A percentile compares a stretch with the other conserved stretches of the same genome.
phyloP scores from a whole-genome alignment of 2,329 filamentous ascomycete species.

The Penicillium nordicum region DNA sequence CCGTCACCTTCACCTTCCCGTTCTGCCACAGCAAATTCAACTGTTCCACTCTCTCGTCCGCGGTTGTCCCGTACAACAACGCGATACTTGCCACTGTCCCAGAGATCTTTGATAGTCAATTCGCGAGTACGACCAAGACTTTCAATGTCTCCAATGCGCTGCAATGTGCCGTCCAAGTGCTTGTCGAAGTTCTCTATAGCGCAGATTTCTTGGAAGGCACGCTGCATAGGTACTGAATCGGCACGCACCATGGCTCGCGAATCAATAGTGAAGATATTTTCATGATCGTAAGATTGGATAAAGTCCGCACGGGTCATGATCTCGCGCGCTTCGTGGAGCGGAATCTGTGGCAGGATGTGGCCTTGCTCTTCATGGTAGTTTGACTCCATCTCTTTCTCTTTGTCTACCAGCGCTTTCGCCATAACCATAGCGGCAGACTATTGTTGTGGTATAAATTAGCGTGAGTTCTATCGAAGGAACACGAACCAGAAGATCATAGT shows the following conservation, averaged over 20 bases:
- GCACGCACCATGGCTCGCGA: conserved; percentile 81
- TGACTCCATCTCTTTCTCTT: conserved; percentile 60
- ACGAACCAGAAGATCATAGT: not conserved
- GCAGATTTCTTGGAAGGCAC: conserved; percentile 84
- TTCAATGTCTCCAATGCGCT: conserved; percentile 89
- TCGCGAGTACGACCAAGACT: conserved; percentile 90
- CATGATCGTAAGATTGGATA: conserved; percentile 84
- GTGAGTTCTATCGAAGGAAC: not conserved
- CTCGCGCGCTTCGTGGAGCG: conserved; percentile 78
- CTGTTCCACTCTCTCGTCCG: conserved; percentile 46
- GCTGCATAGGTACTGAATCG: conserved; percentile 93
- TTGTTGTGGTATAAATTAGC: conserved; percentile 15
- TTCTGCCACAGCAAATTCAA: conserved; percentile 47
- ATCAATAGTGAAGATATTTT: conserved; percentile 94
- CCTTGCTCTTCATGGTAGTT: conserved; percentile 65
- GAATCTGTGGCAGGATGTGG: conserved; percentile 74
- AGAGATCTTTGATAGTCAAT: conserved; percentile 90
- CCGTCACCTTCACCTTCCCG: conserved; percentile 28
- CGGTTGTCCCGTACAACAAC: conserved; percentile 52
- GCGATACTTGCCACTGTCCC: conserved; percentile 76
- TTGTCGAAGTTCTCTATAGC: conserved; percentile 71
- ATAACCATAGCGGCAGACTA: conserved; percentile 90
- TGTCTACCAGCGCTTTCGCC: conserved; percentile 84
- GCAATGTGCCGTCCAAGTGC: conserved; percentile 75
- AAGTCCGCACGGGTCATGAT: conserved; percentile 97